phyloP scores from a whole-genome alignment of 1,284 basidiomycete genomes.

The Naganishia sp. region DNA sequence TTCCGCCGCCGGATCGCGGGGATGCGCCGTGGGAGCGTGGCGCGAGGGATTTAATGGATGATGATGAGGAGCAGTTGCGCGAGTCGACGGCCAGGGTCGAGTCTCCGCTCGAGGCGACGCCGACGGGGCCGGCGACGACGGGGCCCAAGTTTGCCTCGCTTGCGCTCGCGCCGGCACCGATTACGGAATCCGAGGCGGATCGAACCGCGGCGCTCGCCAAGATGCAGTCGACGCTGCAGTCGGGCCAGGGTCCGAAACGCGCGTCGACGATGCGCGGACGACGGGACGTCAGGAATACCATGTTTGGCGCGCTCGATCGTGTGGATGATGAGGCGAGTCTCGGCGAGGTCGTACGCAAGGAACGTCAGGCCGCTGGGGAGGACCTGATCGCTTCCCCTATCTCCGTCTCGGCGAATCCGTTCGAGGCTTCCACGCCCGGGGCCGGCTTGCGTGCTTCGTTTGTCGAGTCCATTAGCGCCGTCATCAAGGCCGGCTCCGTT shows the following conservation, averaged over 20 bases:
- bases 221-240: slow-evolving; percentile 56
- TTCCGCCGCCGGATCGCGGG: slow-evolving; percentile 58
- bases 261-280: slow-evolving; percentile 55
- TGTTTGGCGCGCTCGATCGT: slow-evolving; percentile 40
- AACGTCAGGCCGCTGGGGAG: slow-evolving; percentile 5
- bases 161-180: slow-evolving; percentile 53
- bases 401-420: slow-evolving; percentile 32
- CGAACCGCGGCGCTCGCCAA: slow-evolving; percentile 57
- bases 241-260: slow-evolving; percentile 43
- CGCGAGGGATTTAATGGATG: slow-evolving; percentile 44
- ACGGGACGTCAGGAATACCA: slow-evolving; percentile 57
- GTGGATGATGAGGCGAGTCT: slow-evolving; percentile 38
- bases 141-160: slow-evolving; percentile 38
- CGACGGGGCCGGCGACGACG: slow-evolving; percentile 12
- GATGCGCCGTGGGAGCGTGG: slow-evolving; percentile 55
- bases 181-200: slow-evolving; percentile 55
- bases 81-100: slow-evolving; percentile 30
- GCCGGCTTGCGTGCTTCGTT: slow-evolving; percentile 54
- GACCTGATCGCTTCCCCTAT: slow-evolving; percentile 12
- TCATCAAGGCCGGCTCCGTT: slow-evolving; percentile 52
- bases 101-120: slow-evolving; percentile 33
- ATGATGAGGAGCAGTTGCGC: slow-evolving; percentile 35
- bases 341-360: slow-evolving; percentile 32
- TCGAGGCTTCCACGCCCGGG: slow-evolving; percentile 27
- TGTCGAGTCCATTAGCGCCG: slow-evolving; percentile 58